phyloP scores from a whole-genome alignment of 1,284 basidiomycete species.

The Amylostereum areolatum region DNA sequence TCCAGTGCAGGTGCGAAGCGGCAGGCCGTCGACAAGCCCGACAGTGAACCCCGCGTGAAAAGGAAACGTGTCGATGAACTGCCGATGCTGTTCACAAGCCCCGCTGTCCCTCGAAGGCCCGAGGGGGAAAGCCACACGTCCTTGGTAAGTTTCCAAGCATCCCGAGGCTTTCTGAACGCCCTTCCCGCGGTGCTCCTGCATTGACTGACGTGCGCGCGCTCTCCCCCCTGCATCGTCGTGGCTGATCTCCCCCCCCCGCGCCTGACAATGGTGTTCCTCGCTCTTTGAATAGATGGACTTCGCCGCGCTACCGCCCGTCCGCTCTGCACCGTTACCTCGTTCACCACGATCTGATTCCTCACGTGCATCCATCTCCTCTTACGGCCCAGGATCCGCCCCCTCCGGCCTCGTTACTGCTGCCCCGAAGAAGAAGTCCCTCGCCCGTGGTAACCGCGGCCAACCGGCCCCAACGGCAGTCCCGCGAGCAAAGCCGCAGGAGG shows the following conservation, averaged over 20 bases:
- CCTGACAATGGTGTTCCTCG: constrained; percentile 3
- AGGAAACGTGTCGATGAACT: constrained; percentile 54
- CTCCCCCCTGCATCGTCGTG: constrained; percentile 3
- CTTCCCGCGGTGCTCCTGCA: no score
- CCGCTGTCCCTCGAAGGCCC: no score
- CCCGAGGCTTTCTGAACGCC: no score
- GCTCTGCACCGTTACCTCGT: constrained; percentile 64
- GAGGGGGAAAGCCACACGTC: constrained; percentile 11
- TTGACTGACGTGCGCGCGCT: constrained; percentile 5
- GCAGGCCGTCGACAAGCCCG: constrained; percentile 51
- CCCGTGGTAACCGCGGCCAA: constrained; percentile 47
- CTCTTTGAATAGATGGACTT: constrained; percentile 57
- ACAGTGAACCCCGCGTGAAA: constrained; percentile 64
- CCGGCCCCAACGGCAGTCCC: constrained; percentile 58
- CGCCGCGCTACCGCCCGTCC: constrained; percentile 48
- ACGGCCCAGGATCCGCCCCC: constrained; percentile 60
- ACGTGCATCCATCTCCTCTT: constrained; percentile 63
- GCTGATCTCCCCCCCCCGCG: constrained; percentile 5
- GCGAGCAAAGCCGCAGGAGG: constrained; percentile 49
- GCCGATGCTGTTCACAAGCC: no score
- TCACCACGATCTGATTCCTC: constrained; percentile 63
- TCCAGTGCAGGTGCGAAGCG: constrained; percentile 41
- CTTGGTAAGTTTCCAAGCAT: constrained; percentile 1
- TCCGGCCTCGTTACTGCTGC: constrained; percentile 52
- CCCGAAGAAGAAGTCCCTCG: constrained; percentile 33